Conservation (phyloP, 2,329 filamentous ascomycete species). For the Pyrenochaeta sp. region DNA sequence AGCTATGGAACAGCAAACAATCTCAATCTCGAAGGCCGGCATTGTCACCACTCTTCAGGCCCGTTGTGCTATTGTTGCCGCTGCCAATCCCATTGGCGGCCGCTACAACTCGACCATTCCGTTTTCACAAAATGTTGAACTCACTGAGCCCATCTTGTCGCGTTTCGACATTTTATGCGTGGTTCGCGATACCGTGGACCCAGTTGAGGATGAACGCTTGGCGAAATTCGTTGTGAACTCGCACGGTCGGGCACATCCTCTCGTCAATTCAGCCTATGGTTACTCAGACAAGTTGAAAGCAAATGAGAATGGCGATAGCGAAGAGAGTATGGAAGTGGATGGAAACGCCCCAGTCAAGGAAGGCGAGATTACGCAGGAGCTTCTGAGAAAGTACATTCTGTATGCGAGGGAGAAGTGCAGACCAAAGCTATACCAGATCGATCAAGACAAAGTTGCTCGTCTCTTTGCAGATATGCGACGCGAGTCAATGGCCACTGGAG, state of each 20-base stretch:
- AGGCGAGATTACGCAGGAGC: constrained; percentile 85
- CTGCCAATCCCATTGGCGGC: constrained; percentile 94
- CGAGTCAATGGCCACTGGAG: constrained; percentile 90
- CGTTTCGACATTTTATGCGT: constrained; percentile 98
- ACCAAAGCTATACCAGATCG: constrained; percentile 96
- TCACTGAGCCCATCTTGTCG: constrained; percentile 96
- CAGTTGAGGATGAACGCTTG: constrained; percentile 88
- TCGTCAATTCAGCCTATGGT: constrained; percentile 50
- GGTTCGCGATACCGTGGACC: constrained; percentile 93
- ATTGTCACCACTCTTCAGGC: constrained; percentile 98
- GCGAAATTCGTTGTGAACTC: constrained; percentile 95
- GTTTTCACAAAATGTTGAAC: constrained; percentile 94
- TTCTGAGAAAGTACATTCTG: constrained; percentile 95
- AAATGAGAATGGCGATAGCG: constrained; percentile 49
- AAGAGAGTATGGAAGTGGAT: constrained; percentile 60
- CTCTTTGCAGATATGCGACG: constrained; percentile 96
- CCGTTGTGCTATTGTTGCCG: constrained; percentile 93
- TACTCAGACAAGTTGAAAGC: constrained; percentile 35
- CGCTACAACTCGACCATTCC: constrained; percentile 97
- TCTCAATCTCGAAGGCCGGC: constrained; percentile 97
- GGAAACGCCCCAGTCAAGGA: constrained; percentile 61
- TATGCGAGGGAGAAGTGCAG: constrained; percentile 89
- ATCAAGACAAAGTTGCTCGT: constrained; percentile 94
- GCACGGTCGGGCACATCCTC: constrained; percentile 87
- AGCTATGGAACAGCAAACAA: constrained; percentile 99